These are phyloP conservation scores for Leccinum fuscescens DNA, from an alignment of 1,284 basidiomycete species.

Conservation along the genomic window DNA sequence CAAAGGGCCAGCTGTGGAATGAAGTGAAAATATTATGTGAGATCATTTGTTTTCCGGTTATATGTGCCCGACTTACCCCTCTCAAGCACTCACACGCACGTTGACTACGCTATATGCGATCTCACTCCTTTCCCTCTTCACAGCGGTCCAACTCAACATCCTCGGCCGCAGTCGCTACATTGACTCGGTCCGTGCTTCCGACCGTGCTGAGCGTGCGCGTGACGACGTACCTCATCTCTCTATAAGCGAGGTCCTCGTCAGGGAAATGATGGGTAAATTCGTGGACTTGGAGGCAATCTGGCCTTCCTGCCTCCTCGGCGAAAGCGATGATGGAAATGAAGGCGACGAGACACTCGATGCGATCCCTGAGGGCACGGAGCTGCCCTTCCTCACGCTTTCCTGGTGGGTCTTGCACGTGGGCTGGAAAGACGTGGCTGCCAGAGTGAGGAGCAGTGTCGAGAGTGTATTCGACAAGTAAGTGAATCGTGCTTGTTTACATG, in stretches of 20 bases:
- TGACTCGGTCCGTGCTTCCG: slow-evolving; percentile 62
- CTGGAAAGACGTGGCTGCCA: slow-evolving; percentile 78
- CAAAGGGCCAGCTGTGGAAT: slow-evolving; percentile 76
- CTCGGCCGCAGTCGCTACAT: slow-evolving; percentile 84
- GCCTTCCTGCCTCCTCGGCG: slow-evolving; percentile 24
- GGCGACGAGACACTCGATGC: slow-evolving; percentile 25
- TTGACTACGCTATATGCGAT: slow-evolving; percentile 82
- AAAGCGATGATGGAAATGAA: slow-evolving; percentile 11
- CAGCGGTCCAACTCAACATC: slow-evolving; percentile 78
- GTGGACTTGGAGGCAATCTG: slow-evolving; percentile 27
- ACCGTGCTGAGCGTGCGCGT: slow-evolving; percentile 56
- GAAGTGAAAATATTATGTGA: slow-evolving; percentile 80
- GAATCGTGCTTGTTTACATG: not conserved
- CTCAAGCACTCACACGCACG: slow-evolving; percentile 78
- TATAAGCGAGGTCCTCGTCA: slow-evolving; percentile 23
- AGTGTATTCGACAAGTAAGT: slow-evolving; percentile 77
- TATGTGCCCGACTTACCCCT: slow-evolving; percentile 5
- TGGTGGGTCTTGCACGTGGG: slow-evolving; percentile 92
- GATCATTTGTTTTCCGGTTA: slow-evolving; percentile 19
- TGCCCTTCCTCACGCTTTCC: slow-evolving; percentile 79
- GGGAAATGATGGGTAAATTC: slow-evolving; percentile 26
- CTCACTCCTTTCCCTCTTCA: slow-evolving; percentile 78
- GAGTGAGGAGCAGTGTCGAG: slow-evolving; percentile 73
- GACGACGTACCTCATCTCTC: slow-evolving; percentile 37
- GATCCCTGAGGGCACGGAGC: slow-evolving; percentile 62